Evolutionary conservation across 345 rosid genomes (phyloP), one percentile per base, ranked within the genome.

Genomic region (Laguncularia racemosa): DNA sequence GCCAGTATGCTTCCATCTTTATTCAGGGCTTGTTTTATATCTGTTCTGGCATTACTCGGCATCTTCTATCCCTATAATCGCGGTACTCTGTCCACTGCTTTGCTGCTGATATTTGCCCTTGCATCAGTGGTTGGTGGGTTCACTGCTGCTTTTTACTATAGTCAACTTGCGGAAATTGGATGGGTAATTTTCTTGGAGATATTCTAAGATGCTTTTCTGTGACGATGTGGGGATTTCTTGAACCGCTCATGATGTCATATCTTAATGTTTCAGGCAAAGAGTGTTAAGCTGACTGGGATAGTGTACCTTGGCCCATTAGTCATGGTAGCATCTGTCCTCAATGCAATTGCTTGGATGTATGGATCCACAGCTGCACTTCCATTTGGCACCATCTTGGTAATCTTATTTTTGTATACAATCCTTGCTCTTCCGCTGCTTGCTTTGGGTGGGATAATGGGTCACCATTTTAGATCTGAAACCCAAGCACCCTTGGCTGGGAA

Each of bases 311-410:
- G 79, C 58, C 96, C 98, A 56, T 59, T 76, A 44, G 69, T 81
- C 61, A 71, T 69, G 51, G 68, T 76, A 33, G 51, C 69, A 26
- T 81, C 70, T 21, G 49, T 75, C 63, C 81, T 91, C 61, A 88
- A 91, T 65, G 77, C 71, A 44, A 70, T 85, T 63, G 82, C 98
- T 56, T 61, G 73, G 60, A 72, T 81, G 61, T 85, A 85, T 58
- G 85, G 91, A 16, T 80, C 84, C 63, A 91, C 91, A 2, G 75
- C 84, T 60, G 88, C 96, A 28, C 80, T 88, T 73, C 98, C 96
- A 26, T 81, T 84, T 55, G 81, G 96, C 73, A 85, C 95, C 64
- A 70, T 84, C 62, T 16, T 82, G 53, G 76, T 77, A 66, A 78
- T 85, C 66, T 63, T 84, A 46, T 73, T 84, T 60, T 59, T 85